A percentile compares a stretch with the other conserved stretches of the same genome.
phyloP scores from a whole-genome alignment of 805 yeast species.

The Schizosaccharomyces lindneri region DNA sequence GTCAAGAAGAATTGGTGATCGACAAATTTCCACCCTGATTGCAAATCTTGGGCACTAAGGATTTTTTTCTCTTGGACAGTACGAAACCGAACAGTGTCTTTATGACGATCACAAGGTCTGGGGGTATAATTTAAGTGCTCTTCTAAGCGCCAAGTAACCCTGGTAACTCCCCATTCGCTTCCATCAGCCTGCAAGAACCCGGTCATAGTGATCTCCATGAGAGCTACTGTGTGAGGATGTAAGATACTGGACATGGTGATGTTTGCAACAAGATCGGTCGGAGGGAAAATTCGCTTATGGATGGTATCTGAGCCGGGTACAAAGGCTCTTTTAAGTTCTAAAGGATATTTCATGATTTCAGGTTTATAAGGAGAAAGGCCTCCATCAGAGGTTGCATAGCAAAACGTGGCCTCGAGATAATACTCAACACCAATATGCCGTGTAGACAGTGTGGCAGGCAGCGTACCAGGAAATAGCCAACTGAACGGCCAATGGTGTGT shows the following conservation, averaged over 20 bases:
- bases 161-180: not conserved
- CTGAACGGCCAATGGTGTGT: conserved; percentile 84
- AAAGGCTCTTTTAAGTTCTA: conserved; percentile 53
- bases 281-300: conserved; percentile 80
- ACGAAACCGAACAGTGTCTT: not conserved
- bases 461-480: conserved; percentile 61
- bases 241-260: conserved; percentile 73
- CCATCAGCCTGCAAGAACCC: conserved; percentile 9
- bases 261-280: conserved; percentile 70
- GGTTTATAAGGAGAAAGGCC: conserved; percentile 6
- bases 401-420: conserved; percentile 34
- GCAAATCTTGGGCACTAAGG: not conserved
- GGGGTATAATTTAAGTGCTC: not conserved
- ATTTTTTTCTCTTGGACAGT: not conserved
- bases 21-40: not conserved
- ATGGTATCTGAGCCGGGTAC: conserved; percentile 63
- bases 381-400: not conserved
- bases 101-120: not conserved
- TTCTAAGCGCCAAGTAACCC: not conserved
- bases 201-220: conserved; percentile 60
- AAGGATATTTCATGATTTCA: conserved; percentile 22
- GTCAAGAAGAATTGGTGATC: not conserved
- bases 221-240: conserved; percentile 67
- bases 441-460: conserved; percentile 45
- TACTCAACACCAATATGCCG: conserved; percentile 54